phyloP scores from a whole-genome alignment of 345 rosid species.

The Salix brachista region DNA sequence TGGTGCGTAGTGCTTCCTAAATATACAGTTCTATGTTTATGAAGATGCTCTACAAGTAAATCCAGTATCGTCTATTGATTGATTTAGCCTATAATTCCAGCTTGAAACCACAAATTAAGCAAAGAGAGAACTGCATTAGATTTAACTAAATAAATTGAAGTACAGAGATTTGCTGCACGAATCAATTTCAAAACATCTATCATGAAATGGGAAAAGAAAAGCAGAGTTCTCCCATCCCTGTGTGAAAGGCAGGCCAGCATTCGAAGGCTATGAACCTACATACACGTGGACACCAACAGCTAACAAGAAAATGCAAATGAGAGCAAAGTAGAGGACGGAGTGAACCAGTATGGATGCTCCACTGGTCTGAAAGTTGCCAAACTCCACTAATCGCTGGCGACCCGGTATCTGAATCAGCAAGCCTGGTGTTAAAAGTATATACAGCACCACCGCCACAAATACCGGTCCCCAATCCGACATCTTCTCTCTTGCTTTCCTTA shows the following conservation, averaged over 20 bases:
- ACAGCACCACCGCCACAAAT: conserved; percentile 76
- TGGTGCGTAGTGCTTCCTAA: not conserved
- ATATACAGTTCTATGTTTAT: no score
- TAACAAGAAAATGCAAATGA: conserved; percentile 79
- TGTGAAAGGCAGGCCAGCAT: not conserved
- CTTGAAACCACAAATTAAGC: not conserved
- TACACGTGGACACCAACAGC: conserved; percentile 80
- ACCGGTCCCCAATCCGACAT: conserved; percentile 98
- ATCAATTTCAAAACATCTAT: not conserved
- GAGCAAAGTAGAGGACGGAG: conserved; percentile 63
- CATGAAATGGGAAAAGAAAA: not conserved
- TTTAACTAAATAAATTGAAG: not conserved
- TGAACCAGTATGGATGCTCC: conserved; percentile 80
- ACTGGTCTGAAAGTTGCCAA: conserved; percentile 85
- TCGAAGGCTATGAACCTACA: conserved; percentile 33
- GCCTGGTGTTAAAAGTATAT: conserved; percentile 79
- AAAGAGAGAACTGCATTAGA: not conserved
- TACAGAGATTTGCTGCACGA: not conserved
- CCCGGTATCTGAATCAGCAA: conserved; percentile 82
- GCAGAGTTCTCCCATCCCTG: not conserved
- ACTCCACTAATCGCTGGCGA: conserved; percentile 46
- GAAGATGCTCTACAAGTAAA: not conserved
- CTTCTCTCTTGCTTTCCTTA: not conserved
- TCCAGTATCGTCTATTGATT: not conserved
- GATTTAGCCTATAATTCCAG: not conserved